Base-by-base conservation (phyloP, 2,329 filamentous ascomycete species). In the Penicillium sclerotiorum region DNA sequence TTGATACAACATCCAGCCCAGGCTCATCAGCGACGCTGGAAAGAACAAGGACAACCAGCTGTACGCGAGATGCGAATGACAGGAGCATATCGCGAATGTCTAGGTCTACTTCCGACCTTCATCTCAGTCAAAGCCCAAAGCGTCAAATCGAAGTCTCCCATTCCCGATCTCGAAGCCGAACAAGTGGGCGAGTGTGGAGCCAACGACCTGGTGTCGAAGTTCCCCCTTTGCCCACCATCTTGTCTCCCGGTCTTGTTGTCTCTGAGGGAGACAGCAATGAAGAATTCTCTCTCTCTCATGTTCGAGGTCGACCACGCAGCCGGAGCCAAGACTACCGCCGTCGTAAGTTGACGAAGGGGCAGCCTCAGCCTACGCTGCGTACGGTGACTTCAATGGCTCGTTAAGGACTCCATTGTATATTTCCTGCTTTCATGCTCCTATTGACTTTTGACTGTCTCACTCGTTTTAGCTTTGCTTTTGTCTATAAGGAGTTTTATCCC, bases 221-320 rank as follows among this genome's bases (percentile, higher is more conserved):
- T n/a, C 58, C 60, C 1, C 54, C 55, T n/a, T 46, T 61, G 9
- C 58, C 60, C 5, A 59, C 58, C 4, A 58, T 59, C 18, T 17
- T 53, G 4, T 62, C 58, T 20, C 56, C 58, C 1, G 59, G 50
- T 32, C 47, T 51, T 20, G 22, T 23, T 23, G 49, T 33, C 3
- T 30, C 39, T 33, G 50, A 49, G 8, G 17, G n/a, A 28, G 9
- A 13, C 47, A 45, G 23, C n/a, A n/a, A 9, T 22, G 8, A 45
- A 45, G 25, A 32, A 13, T 37, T 42, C 2, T 22, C 15, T 20
- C n/a, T 33, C 3, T 21, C 46, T 25, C 61, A 64, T n/a, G 13
- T 42, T 17, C 60, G 66, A 44, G 63, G 62, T 27, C 55, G 64
- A 9, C 41, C 57, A 39, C 57, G 61, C 32, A 65, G 50, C 37